Conservation (phyloP, 306 rosid species). For the Begonia masoniana region DNA sequence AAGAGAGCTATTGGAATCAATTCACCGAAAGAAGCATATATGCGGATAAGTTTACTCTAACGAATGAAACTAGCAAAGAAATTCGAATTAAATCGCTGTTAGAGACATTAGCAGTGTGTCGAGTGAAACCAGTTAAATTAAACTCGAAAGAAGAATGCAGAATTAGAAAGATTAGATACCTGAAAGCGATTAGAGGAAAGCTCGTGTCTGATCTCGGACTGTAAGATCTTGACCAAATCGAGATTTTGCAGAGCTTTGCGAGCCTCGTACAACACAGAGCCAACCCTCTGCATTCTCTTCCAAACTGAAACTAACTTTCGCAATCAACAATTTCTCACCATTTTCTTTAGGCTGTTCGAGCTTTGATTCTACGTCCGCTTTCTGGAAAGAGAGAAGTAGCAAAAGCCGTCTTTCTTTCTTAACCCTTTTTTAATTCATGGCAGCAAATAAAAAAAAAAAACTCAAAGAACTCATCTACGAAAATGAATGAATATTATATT, state of each 20-base stretch:
- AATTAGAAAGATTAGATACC: constrained; percentile 20
- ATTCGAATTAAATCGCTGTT: too few relatives aligned
- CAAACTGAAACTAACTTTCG: neutral
- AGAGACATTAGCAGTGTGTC: neutral
- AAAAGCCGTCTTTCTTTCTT: too few relatives aligned
- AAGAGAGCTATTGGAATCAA: neutral
- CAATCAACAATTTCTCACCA: too few relatives aligned
- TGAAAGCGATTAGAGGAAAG: constrained; percentile 35
- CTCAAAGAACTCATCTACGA: too few relatives aligned
- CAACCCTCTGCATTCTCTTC: constrained; percentile 24
- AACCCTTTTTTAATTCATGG: too few relatives aligned
- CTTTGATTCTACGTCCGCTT: too few relatives aligned
- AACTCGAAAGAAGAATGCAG: neutral
- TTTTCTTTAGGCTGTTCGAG: too few relatives aligned
- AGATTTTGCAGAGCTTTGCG: constrained; percentile 38
- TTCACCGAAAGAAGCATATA: neutral
- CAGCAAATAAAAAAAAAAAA: too few relatives aligned
- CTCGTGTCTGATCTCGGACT: constrained; percentile 57
- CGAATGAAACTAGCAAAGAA: too few relatives aligned
- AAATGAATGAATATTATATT: too few relatives aligned
- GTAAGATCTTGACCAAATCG: constrained; percentile 41
- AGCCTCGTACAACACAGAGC: constrained; percentile 15
- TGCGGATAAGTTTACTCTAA: too few relatives aligned
- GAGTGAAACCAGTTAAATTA: neutral
- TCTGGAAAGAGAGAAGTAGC: too few relatives aligned